Base-by-base conservation (phyloP, 495 filamentous ascomycete genomes). In the Daldinia childiae region DNA sequence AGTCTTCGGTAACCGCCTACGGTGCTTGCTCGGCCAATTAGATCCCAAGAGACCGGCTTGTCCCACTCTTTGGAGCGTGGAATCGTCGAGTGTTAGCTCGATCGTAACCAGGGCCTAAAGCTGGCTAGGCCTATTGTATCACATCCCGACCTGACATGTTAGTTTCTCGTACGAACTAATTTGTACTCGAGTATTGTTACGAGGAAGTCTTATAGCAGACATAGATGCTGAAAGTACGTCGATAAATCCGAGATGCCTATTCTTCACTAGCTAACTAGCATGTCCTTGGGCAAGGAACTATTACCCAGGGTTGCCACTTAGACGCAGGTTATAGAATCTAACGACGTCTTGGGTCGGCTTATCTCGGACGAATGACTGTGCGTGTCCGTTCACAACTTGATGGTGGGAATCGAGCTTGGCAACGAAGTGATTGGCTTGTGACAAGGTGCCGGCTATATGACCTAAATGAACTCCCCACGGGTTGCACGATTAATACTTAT, bases 361-460 rank as follows among this genome's bases (percentile, higher is more conserved):
- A 73, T 73, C 71, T 73, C 62, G 66, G 66, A 41, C 71, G 58
- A 69, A 73, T 73, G 66, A 73, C 34, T 66, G 71, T 64, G 32
- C 54, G 30, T 34, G 34, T 48, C 29, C 36, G 52, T 64, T 66
- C 50, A 56, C 57, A 56, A 50, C 36, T 58, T 58, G 50, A 50
- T 57, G 41, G 50, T 36, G 50, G 61, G 57, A 38, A 32, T 36
- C n/a, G 21, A 65, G 66, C 71, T 59, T 73, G 62, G 64, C 62
- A 73, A 27, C 2, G 41, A 36, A 48, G 29, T 64, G 61, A 69
- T 73, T 73, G 71, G 71, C 71, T 69, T 64, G 71, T 69, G 71
- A 69, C 58, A 45, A 68, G 66, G 52, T 59, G 66, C 62, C 66
- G 70, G 71, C 24, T 73, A 73, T 73, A 67, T 73, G 58, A 43